These are phyloP conservation scores for Cyclostephanos invisitatus DNA, from an alignment of 108 stramenopile species.

Conservation along the genomic window DNA sequence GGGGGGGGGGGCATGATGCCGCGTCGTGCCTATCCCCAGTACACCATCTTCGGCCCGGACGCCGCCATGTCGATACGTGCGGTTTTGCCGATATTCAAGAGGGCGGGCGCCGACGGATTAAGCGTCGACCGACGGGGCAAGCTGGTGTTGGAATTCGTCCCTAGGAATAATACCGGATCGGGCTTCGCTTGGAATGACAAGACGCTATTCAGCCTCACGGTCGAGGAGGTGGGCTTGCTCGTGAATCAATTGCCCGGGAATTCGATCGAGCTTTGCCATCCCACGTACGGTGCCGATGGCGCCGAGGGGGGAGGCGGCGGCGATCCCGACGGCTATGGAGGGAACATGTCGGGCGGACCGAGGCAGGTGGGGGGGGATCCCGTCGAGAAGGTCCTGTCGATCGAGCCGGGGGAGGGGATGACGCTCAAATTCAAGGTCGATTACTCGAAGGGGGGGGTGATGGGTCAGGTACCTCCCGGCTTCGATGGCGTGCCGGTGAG, in stretches of 20 bases:
- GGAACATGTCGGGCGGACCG: background rate
- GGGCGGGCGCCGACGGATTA: conserved; percentile 29
- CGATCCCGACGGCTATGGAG: conserved; percentile 12
- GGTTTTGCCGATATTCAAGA: conserved; percentile 56
- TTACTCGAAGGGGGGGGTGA: conserved; percentile 52
- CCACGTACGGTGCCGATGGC: background rate
- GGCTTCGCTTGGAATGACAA: conserved; percentile 41
- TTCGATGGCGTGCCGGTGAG: conserved; percentile 27
- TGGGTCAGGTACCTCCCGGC: conserved; percentile 47
- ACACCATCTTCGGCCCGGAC: conserved; percentile 53
- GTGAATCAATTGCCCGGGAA: conserved; percentile 49
- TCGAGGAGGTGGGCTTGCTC: conserved; percentile 60
- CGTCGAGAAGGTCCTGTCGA: conserved; percentile 61
- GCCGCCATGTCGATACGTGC: conserved; percentile 51
- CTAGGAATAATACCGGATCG: conserved; percentile 34
- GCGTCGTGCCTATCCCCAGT: conserved; percentile 57
- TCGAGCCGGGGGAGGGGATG: conserved; percentile 54
- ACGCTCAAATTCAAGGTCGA: conserved; percentile 54
- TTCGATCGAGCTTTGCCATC: conserved; percentile 50
- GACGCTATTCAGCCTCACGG: conserved; percentile 49
- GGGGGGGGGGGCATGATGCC: conserved; percentile 13
- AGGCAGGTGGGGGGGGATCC: conserved; percentile 31
- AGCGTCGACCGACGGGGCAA: conserved; percentile 51
- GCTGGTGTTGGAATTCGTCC: conserved; percentile 57
- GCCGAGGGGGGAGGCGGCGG: conserved; percentile 4